Evolutionary conservation across 2,329 filamentous ascomycete genomes (phyloP), one percentile per base, ranked within the genome.

Genomic region (Paecilomyces niveus): DNA sequence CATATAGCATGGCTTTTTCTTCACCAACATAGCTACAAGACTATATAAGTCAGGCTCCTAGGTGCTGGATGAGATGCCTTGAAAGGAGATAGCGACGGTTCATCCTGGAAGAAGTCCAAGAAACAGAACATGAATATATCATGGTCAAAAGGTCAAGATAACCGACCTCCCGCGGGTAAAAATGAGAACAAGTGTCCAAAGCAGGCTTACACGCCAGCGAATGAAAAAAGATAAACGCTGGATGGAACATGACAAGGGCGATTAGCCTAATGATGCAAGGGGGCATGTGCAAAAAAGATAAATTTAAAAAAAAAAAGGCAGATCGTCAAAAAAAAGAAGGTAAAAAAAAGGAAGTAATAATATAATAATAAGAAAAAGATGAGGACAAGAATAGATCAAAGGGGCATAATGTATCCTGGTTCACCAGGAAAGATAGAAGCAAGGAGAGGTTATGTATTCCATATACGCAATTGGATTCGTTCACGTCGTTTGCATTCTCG

Each of bases 401-500:
- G 39, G 39, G n/a, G 39, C 18, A 45, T 18, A 21, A 45, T 45
- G 15, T 45, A 45, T 29, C 39, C 39, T 52, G 50, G 50, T 10
- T 29, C 50, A 26, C 50, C 50, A 29, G 21, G 50, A 10, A 26
- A 45, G 15, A 32, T 7, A 57, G 29, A 56, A 56, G n/a, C 7
- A 45, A 45, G 39, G 6, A 45, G 39, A 45, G 39, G 15, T 45
- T 45, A 45, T 45, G 15, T 45, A 51, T 45, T 26, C 54, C 39
- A 56, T 56, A 39, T 31, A 56, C 18, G 39, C 15, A 49, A n/a
- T 56, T 26, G 45, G 18, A 56, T 29, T 56, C 54, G 50, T 56
- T 29, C 54, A 56, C 26, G 39, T 56, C 54, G 31, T 56, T 32
- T 29, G 39, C 35, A 33, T 56, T 49, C 54, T 45, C 50, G 45